Base-by-base conservation (phyloP, 495 filamentous ascomycete species). In the Darksidea phi region DNA sequence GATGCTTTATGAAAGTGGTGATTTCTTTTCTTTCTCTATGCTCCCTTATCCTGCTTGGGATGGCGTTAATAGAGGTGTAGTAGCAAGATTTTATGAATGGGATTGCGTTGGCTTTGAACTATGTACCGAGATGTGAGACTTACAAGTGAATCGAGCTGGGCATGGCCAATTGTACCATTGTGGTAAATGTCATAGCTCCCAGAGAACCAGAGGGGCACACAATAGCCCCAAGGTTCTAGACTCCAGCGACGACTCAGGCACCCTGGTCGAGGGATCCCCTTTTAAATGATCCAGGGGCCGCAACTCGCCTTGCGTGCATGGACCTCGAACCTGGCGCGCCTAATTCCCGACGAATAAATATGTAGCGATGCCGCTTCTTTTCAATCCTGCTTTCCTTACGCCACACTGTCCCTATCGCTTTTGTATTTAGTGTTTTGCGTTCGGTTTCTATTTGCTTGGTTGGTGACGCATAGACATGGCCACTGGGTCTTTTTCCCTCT, bases 51-150 rank as follows among this genome's bases (percentile, higher is more conserved):
- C 3, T 54, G n/a, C n/a, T 8, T 41, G 42, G 51, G 51, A 17
- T 32, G 51, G 51, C 25, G 51, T 54, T 24, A 23, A 21, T 54
- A 54, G 51, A 54, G 28, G 51, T 54, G 51, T 54, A 54, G 5
- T 20, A 17, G 18, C n/a, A 8, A 10, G 7, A 15, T 13, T 13
- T 38, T 23, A 11, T 5, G 12, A 54, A 54, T 54, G 32, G 51
- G 5, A 42, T 10, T 13, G 15, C 13, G 2, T 21, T 41, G 28
- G 15, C 13, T n/a, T 43, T 15, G 41, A 43, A 4, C 41, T 3
- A 3, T 3, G 6, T 4, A 6, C 3, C 13, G 41, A n/a, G 5
- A 13, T 6, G 41, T 43, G 18, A 43, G 15, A 20, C n/a, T n/a
- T n/a, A n/a, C n/a, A n/a, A n/a, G n/a, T n/a, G n/a, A n/a, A n/a